phyloP scores from a whole-genome alignment of 1,284 basidiomycete species.

The Erythrobasidium hasegawianum region DNA sequence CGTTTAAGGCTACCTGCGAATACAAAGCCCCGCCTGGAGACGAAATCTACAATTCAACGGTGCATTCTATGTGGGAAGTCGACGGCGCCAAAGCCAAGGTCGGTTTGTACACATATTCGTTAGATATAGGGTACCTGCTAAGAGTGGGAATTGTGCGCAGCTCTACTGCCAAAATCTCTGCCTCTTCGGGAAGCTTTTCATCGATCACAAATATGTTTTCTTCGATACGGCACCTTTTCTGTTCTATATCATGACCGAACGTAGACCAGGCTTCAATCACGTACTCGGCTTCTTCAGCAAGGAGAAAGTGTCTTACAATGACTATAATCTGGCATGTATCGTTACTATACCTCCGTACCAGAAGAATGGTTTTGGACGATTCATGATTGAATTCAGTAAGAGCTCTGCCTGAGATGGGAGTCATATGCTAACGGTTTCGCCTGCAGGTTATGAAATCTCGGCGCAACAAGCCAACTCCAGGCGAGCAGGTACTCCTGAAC shows the following conservation, averaged over 20 bases:
- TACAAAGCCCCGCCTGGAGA: conserved; percentile 75
- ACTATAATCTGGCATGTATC: conserved; percentile 96
- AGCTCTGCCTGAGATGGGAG: too few species aligned
- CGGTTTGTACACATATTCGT: too few species aligned
- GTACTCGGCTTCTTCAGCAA: conserved; percentile 95
- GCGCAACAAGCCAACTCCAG: conserved; percentile 63
- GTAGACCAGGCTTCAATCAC: conserved; percentile 69
- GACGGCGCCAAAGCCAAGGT: conserved; percentile 83
- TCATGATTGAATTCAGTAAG: conserved; percentile 97
- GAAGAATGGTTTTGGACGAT: conserved; percentile 81
- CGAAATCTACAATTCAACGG: conserved; percentile 85
- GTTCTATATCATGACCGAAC: conserved; percentile 91
- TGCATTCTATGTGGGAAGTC: conserved; percentile 90
- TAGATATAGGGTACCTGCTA: too few species aligned
- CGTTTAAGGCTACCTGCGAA: conserved; percentile 63
- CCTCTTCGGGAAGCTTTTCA: conserved; percentile 96
- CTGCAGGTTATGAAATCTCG: conserved; percentile 84
- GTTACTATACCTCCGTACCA: conserved; percentile 93
- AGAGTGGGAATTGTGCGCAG: conserved; percentile 54
- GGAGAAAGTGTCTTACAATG: conserved; percentile 94
- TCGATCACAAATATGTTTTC: conserved; percentile 95
- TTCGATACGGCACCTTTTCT: conserved; percentile 69
- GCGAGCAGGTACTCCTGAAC: conserved; percentile 75
- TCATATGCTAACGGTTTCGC: neutral
- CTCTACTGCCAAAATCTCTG: conserved; percentile 94